Evolutionary conservation across 1,284 basidiomycete genomes (phyloP).

Genomic region (Pterulicium gracile): DNA sequence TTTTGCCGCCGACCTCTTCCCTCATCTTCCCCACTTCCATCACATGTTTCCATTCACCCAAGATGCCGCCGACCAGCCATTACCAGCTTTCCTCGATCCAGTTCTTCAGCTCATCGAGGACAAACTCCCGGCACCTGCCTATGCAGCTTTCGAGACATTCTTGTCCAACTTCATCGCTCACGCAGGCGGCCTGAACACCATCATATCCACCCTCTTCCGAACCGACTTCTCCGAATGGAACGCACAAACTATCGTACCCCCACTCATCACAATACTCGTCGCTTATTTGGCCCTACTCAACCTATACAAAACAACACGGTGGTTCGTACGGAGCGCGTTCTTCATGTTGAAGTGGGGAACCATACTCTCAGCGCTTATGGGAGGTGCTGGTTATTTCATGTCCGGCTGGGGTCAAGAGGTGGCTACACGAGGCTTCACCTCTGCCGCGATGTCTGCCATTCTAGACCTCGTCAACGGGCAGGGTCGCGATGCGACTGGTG

Average conservation of each 20-base stretch:
- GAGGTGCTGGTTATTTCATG: slow-evolving; percentile 41
- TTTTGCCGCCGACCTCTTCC: not conserved
- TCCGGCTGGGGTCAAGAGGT: slow-evolving; percentile 24
- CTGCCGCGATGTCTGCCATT: slow-evolving; percentile 29
- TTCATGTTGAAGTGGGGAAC: slow-evolving; percentile 69
- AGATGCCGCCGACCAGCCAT: slow-evolving; percentile 9
- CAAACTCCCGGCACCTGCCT: slow-evolving; percentile 43
- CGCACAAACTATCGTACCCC: slow-evolving; percentile 55
- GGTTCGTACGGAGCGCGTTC: slow-evolving; percentile 54
- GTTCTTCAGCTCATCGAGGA: slow-evolving; percentile 43
- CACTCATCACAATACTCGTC: slow-evolving; percentile 56
- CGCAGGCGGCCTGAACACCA: slow-evolving; percentile 32
- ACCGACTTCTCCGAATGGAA: slow-evolving; percentile 49
- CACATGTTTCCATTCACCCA: slow-evolving; percentile 6
- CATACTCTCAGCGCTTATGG: slow-evolving; percentile 40
- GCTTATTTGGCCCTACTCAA: slow-evolving; percentile 66
- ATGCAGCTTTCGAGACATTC: slow-evolving; percentile 36
- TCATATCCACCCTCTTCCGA: slow-evolving; percentile 37
- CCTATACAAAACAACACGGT: slow-evolving; percentile 64
- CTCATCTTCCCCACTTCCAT: not conserved
- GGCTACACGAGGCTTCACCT: slow-evolving; percentile 24
- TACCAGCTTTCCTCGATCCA: slow-evolving; percentile 29
- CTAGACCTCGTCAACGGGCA: slow-evolving; percentile 33
- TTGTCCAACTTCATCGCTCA: slow-evolving; percentile 44
- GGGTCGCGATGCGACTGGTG: slow-evolving; percentile 20